Evolutionary conservation across 257 asterid genomes (phyloP), one percentile per base, ranked within the genome.

Genomic region (Echium plantagineum): DNA sequence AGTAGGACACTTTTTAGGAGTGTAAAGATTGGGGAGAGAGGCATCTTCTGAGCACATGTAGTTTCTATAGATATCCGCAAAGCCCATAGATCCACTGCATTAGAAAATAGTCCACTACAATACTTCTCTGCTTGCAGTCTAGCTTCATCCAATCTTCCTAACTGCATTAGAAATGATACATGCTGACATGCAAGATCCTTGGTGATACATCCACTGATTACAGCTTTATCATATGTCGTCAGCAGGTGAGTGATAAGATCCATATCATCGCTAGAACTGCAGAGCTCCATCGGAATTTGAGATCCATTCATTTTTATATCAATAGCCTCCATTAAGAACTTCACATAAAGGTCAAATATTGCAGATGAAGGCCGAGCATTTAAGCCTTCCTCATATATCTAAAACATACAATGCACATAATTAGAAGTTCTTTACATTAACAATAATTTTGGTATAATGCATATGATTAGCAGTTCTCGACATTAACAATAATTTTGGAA

Each of bases 371-470:
- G 87, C 51, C 76, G 53, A 71, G 24, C 62, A 58, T 69, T 67
- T 69, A 87, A 67, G 64, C 85, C 94, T 59, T 87, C 89, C 72
- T 88, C 96, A 9, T 85, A 91, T 76, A 84, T 90, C 98, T 91
- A 72, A 63, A 56, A 13, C 38, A 56, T 24, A 13, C 5, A n/a
- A 17, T 21, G 24, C 17, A 10, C 7, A n/a, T 6, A 10, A 56
- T 56, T 24, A 56, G 60, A 6, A 31, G 42, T 17, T 48, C 32
- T 52, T 55, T 52, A 21, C 53, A 65, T 7, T 26, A 51, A 60
- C 61, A 52, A 59, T 13, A 0, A 57, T 7, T 5, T 62, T 57
- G 31, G 4, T 42, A 63, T 2, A n/a, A 16, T 21, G 22, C 16
- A 9, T n/a, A n/a, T 5, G 19, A 56, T 56, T 22, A 56, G 60